Conservation (phyloP, 495 filamentous ascomycete genomes). For the Podospora pseudoanserina region DNA sequence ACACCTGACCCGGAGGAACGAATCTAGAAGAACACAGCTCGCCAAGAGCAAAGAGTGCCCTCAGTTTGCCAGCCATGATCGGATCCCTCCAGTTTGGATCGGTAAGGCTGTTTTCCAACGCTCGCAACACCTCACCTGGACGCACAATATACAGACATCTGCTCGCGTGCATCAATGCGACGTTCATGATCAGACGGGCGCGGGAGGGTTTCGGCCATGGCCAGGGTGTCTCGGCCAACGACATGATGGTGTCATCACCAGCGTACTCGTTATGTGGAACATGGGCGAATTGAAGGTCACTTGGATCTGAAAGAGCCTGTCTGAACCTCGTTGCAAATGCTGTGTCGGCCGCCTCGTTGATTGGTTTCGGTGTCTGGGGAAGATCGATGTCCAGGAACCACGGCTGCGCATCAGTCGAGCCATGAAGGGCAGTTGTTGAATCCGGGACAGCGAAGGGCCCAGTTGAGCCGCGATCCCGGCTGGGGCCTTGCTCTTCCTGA, state of each 20-base stretch:
- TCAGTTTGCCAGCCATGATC: constrained; percentile 11
- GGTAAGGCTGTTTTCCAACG: constrained; percentile 1
- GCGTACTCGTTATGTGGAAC: constrained; percentile 13
- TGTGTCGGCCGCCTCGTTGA: constrained; percentile 12
- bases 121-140: constrained; percentile 3
- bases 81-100: constrained; percentile 11
- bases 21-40: constrained; percentile 12
- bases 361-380: constrained; percentile 8
- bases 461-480: not conserved
- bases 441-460: not conserved
- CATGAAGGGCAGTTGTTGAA: not conserved
- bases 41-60: constrained; percentile 9
- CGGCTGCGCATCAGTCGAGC: not conserved
- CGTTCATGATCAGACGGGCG: constrained; percentile 9
- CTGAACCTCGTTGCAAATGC: constrained; percentile 6
- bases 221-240: constrained; percentile 2
- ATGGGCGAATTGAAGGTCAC: constrained; percentile 2
- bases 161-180: constrained; percentile 12
- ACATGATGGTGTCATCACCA: constrained; percentile 11
- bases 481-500: not conserved
- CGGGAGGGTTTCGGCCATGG: constrained; percentile 9
- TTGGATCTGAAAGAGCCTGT: not conserved
- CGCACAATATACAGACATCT: constrained; percentile 10
- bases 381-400: constrained; percentile 13
- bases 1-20: constrained; percentile 10